Conservation (phyloP, 2,329 filamentous ascomycete genomes). For the Pseudogymnoascus sp. region DNA sequence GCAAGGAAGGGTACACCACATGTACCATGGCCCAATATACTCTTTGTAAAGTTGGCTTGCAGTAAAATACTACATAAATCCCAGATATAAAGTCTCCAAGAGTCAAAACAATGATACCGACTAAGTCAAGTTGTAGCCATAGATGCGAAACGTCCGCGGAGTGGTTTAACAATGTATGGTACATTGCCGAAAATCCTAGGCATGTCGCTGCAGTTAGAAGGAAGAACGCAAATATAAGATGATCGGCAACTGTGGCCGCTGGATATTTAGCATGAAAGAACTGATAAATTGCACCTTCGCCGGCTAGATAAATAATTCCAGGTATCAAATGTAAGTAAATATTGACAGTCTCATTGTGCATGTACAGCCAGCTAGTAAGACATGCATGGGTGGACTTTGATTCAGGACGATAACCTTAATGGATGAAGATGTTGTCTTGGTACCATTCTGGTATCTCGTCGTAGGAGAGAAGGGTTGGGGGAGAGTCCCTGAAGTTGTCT, state of each 20-base stretch:
- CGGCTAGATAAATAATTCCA: slow-evolving; percentile 32
- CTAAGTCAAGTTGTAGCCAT: slow-evolving; percentile 37
- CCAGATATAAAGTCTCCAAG: slow-evolving; percentile 36
- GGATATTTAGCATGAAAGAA: slow-evolving; percentile 31
- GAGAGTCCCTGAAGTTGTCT: slow-evolving; percentile 7
- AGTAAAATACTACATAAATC: slow-evolving; percentile 37
- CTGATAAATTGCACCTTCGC: slow-evolving; percentile 27
- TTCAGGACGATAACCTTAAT: slow-evolving; percentile 39
- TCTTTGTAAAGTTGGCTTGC: slow-evolving; percentile 29
- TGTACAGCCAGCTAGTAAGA: slow-evolving; percentile 36
- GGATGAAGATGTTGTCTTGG: slow-evolving; percentile 38
- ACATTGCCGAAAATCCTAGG: slow-evolving; percentile 34
- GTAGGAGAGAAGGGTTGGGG: slow-evolving; percentile 28
- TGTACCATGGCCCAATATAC: slow-evolving; percentile 34
- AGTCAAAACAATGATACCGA: slow-evolving; percentile 36
- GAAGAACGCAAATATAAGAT: slow-evolving; percentile 36
- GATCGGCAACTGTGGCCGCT: slow-evolving; percentile 30
- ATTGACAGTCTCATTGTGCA: slow-evolving; percentile 41
- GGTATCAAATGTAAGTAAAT: slow-evolving; percentile 44
- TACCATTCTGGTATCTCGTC: slow-evolving; percentile 39
- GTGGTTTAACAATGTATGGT: slow-evolving; percentile 38
- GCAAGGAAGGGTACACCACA: slow-evolving; percentile 1
- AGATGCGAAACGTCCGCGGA: slow-evolving; percentile 31
- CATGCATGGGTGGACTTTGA: slow-evolving; percentile 34
- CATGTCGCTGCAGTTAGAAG: slow-evolving; percentile 34